Evolutionary conservation across 352 stramenopile genomes (phyloP), one percentile per base, ranked within the genome.

Genomic region (Pythium phragmiticola): DNA sequence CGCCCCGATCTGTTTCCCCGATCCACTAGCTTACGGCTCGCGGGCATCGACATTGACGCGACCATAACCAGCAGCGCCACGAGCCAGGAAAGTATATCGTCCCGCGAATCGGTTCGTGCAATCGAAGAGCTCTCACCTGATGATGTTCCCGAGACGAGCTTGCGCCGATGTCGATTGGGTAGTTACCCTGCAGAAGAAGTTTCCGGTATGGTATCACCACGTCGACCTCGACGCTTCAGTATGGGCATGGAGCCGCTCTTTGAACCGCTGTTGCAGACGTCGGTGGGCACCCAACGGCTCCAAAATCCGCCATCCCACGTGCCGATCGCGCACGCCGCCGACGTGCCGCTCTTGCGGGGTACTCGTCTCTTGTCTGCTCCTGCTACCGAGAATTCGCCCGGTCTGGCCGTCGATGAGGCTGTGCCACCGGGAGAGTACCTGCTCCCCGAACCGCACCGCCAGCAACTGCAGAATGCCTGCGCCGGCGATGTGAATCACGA

Each of bases 201-300:
- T 8, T 5, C 11, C n/a, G 26, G 34, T 1, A 62, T 63, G 2
- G 53, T 49, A 19, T 69, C 63, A 2, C 73, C 75, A 4, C 75
- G 62, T 34, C 28, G n/a, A n/a, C 61, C 54, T 2, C 45, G 53
- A 13, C 84, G 78, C 42, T 89, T 76, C 66, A 72, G 66, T 12
- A 73, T 89, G 43, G 82, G 66, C 3, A 83, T 94, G 58, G 84
- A 94, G 61, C 82, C 84, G 17, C 56, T 94, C 13, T 94, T 89
- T 54, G 84, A 94, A 50, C 82, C 84, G 37, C 68, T 94, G 8
- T 52, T 94, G 17, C 81, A 90, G 12, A 72, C 75, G 2, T 71
- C 80, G 0, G 83, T 89, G 30, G 84, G 84, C 33, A 91, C 80
- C 0, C 84, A 94, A 48, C 74, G 82, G 17, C 60, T 90, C 28